Base-by-base conservation (phyloP, 2,329 filamentous ascomycete genomes). In the Gyromitra esculenta region DNA sequence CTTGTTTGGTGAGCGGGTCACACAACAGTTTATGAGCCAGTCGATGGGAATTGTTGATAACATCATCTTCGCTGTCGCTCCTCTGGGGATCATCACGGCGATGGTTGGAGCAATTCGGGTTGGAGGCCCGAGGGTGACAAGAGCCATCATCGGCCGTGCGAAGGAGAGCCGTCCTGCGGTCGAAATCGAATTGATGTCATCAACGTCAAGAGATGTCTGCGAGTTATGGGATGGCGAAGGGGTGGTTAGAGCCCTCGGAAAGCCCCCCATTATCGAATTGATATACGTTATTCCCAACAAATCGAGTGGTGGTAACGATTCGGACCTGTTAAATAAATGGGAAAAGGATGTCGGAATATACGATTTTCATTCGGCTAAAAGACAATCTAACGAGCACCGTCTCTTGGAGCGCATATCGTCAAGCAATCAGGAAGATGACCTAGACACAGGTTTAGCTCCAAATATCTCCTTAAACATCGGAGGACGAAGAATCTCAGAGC, bases 1-100 rank as follows among this genome's bases (percentile, higher is more conserved):
- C 0, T 79, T 83, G 0, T 83, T 83, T 41, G 81, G 81, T 1
- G 82, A 83, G 41, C 78, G 81, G 25, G 79, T 82, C 9, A 82
- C 83, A 0, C 82, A 81, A 45, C 83, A 84, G 50, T 84, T 79
- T 60, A 79, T 83, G 25, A 82, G 80, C 70, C 75, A 82, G 63
- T 81, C 79, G 0, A 70, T 84, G 1, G 83, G 81, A 1, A 81
- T 82, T 59, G 79, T 84, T 0, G 86, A 87, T 52, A 84, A 84
- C 48, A 80, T 87, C 1, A 84, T 86, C 2, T 83, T 88, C n/a
- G 84, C 86, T 0, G 82, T 87, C 63, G 85, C 83, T 0, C 86
- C 86, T 0, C 71, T 87, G 0, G 85, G 85, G 0, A 83, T 86
- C 35, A 75, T 86, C 11, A 86, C 85, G 0, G 81, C 82, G 0